Evolutionary conservation across 2,329 filamentous ascomycete genomes (phyloP).

Genomic region (Sarocladium kiliense): DNA sequence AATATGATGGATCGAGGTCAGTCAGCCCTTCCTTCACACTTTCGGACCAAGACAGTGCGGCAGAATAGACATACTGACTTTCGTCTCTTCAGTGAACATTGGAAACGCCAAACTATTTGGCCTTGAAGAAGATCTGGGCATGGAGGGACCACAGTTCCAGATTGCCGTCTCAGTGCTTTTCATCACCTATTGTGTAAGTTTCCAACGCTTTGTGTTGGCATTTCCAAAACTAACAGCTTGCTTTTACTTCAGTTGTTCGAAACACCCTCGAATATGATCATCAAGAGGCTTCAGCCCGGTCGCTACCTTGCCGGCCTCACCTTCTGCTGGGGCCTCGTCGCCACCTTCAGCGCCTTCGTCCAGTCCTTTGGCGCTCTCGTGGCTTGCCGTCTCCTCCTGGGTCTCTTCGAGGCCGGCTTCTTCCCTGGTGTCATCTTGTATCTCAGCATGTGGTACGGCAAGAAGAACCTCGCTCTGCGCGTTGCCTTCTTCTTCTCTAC

Average conservation of each 20-base stretch:
- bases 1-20: constrained; percentile 7
- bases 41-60: too few relatives aligned
- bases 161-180: constrained; percentile 46
- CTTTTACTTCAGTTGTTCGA: constrained; percentile 35
- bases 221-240: not conserved
- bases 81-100: constrained; percentile 21
- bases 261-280: constrained; percentile 51
- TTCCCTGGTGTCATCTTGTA: constrained; percentile 45
- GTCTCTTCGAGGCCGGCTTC: constrained; percentile 41
- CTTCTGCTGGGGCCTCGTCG: constrained; percentile 28
- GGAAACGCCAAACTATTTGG: constrained; percentile 58
- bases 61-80: too few relatives aligned
- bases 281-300: constrained; percentile 38
- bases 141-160: constrained; percentile 20
- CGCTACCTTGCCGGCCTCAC: constrained; percentile 23
- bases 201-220: not conserved
- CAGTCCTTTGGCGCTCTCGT: constrained; percentile 13
- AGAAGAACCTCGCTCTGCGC: constrained; percentile 48
- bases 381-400: constrained; percentile 31
- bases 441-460: constrained; percentile 43
- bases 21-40: not conserved
- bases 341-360: constrained; percentile 27
- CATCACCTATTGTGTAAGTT: constrained; percentile 35
- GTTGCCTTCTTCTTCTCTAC: constrained; percentile 59
- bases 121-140: constrained; percentile 28